Evolutionary conservation across 148 eudicot genomes (phyloP), one percentile per base, ranked within the genome.

Genomic region (Fallopia convolvulus): DNA sequence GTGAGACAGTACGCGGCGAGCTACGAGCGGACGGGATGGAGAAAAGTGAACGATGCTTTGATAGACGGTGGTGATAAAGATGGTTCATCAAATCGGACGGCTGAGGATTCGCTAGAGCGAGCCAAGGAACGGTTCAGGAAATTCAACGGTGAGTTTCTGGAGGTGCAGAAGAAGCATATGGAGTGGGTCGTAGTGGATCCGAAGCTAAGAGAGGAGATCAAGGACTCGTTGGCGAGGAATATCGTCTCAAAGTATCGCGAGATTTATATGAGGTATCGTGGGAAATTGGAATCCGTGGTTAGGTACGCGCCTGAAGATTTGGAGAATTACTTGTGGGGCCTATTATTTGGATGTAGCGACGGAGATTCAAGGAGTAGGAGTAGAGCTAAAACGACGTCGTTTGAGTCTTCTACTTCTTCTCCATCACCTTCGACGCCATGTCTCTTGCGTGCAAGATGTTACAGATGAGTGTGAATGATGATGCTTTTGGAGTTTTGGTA

Each of bases 231-330:
- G 20, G 78, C 85, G 3, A 79, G 77, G 26, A 88, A 87, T 56
- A 76, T 93, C 5, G 72, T 83, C 6, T 77, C 78, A 0, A 80
- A 74, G 36, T 92, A 92, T 71, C 76, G 89, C 8, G 83, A 83
- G 39, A 81, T 92, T 55, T 87, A 91, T 56, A 75, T 83, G 30
- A 83, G 74, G 39, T 82, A 87, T 10, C 72, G 61, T 52, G 41
- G 18, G 3, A 60, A 41, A 72, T 50, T 86, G 78, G 88, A 86
- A 74, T 49, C 85, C 0, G 79, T 83, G 5, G 85, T 89, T 75
- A 85, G 88, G 78, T 89, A 81, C 79, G 87, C 90, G 74, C 99
- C 97, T 6, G 91, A 88, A 46, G 92, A 95, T 86, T 77, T 95
- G 77, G 86, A 84, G 18, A 89, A 89, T 86, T 91, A 87, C 82